These are phyloP conservation scores for Cladobotryum protrusum DNA, from an alignment of 2,329 filamentous ascomycete species.

Conservation along the genomic window DNA sequence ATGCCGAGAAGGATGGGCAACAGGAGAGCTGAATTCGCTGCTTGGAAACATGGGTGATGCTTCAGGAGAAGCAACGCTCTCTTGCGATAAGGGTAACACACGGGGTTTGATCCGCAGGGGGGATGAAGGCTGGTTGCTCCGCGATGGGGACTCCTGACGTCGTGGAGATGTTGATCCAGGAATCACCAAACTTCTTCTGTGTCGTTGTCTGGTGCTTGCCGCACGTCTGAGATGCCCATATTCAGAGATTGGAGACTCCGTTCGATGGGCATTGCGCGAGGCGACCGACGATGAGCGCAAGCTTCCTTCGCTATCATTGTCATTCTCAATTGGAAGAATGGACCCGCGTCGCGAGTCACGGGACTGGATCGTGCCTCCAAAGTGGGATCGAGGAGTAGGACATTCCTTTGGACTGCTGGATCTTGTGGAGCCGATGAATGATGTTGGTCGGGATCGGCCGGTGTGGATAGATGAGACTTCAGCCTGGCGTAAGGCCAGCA, in stretches of 20 bases:
- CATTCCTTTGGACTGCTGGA: conserved; percentile 89
- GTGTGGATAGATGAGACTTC: conserved; percentile 24
- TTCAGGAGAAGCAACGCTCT: conserved; percentile 73
- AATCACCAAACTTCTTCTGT: conserved; percentile 80
- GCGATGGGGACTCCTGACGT: conserved; percentile 82
- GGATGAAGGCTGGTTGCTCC: conserved; percentile 72
- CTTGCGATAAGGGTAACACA: conserved; percentile 50
- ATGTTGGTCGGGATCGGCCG: conserved; percentile 42
- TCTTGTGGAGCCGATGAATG: conserved; percentile 62
- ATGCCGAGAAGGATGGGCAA: conserved; percentile 54
- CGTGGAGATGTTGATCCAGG: conserved; percentile 72
- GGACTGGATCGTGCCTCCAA: conserved; percentile 48
- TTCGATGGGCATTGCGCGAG: conserved; percentile 60
- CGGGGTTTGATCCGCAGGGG: conserved; percentile 86
- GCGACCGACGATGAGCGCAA: conserved; percentile 72
- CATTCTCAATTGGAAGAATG: conserved; percentile 76
- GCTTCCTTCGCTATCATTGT: conserved; percentile 84
- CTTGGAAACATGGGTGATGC: conserved; percentile 80
- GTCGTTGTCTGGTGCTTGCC: conserved; percentile 73
- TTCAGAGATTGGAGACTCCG: conserved; percentile 87
- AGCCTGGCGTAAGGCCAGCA: conserved; percentile 45
- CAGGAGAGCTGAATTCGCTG: conserved; percentile 74
- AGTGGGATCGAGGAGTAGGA: conserved; percentile 82
- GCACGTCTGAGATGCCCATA: conserved; percentile 69
- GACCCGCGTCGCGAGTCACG: conserved; percentile 62